Evolutionary conservation across 2,329 filamentous ascomycete genomes (phyloP).

Genomic region (Diaporthe humulicola): DNA sequence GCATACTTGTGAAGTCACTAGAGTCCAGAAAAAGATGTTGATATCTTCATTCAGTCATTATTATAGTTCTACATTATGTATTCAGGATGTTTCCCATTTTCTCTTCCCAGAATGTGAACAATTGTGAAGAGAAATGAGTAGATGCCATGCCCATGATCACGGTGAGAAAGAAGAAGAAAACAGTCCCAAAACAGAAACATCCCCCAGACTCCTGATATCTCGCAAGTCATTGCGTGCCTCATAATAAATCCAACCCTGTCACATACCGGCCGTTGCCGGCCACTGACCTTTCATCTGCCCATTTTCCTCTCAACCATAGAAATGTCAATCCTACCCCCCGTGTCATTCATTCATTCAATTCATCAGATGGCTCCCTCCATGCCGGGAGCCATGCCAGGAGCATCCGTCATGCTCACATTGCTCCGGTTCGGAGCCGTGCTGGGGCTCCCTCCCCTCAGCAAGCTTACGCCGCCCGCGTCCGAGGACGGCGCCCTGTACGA

Average conservation of each 20-base stretch:
- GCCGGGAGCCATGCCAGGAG: conserved; percentile 45
- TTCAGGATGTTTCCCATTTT: conserved; percentile 6
- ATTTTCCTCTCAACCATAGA: not conserved
- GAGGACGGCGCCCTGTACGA: conserved; percentile 61
- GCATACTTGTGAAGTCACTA: too few species aligned
- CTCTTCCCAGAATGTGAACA: conserved; percentile 9
- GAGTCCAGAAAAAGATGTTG: not conserved
- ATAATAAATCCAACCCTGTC: conserved; percentile 20
- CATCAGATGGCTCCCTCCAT: conserved; percentile 49
- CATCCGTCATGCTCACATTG: conserved; percentile 52
- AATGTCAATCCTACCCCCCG: not conserved
- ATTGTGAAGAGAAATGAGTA: not conserved
- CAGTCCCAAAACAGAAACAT: conserved; percentile 9
- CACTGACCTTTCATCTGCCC: conserved; percentile 4
- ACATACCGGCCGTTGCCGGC: conserved; percentile 6
- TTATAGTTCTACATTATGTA: conserved; percentile 33
- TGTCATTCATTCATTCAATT: conserved; percentile 17
- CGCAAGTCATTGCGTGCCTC: conserved; percentile 32
- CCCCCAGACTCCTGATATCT: conserved; percentile 38
- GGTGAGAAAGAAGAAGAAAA: not conserved
- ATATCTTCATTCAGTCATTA: conserved; percentile 29
- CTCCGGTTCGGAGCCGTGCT: conserved; percentile 50
- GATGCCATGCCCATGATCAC: not conserved
- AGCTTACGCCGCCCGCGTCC: conserved; percentile 62
- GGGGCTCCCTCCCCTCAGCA: conserved; percentile 47